Evolutionary conservation across 1,139 yeast genomes (phyloP), one percentile per base, ranked within the genome.

Genomic region (Zygotorulaspora mrakii): DNA sequence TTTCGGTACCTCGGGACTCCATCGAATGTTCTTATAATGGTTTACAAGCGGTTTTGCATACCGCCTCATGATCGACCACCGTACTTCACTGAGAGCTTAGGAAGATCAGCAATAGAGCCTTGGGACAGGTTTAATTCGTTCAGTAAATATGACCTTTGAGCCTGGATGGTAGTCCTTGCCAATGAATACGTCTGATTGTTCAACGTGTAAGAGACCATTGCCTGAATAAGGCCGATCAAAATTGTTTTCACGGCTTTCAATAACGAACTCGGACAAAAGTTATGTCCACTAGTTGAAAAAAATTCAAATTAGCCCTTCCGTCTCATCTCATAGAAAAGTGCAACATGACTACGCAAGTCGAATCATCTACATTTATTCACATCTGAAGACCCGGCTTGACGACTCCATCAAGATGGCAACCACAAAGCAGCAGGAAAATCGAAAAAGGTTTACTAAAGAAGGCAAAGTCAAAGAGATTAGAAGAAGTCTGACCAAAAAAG

Each of bases 401-500:
- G 1, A 17, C 10, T 4, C 4, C 4, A 6, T 6, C n/a, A 25
- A 33, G 14, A 53, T 53, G 57, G 55, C 51, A 14, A 49, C 52
- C 1, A 34, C 45, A 1, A 53, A 52, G 26, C 56, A 53, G 23
- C 48, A 48, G 14, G 26, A 42, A 16, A 48, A 52, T 37, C 39
- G 55, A 29, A 57, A 58, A 39, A 59, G 57, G 47, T 59, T 54
- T 34, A 57, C 64, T 3, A 61, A 53, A 37, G 65, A 62, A 31
- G 56, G 58, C 35, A 62, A 61, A 37, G 57, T 61, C 16, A 52
- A 53, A 46, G 94, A 85, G 49, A 88, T 88, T 53, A 80, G 82
- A 56, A 76, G 75, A 57, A 82, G 94, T 9, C 73, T 89, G 50
- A 74, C 77, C 2, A 94, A 87, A 57, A 74, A 88, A 48, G 87